A percentile compares a stretch with the other conserved stretches of the same genome.
Evolutionary conservation across 208 protist species (phyloP).

Genomic region (Leishmania gerbilli): DNA sequence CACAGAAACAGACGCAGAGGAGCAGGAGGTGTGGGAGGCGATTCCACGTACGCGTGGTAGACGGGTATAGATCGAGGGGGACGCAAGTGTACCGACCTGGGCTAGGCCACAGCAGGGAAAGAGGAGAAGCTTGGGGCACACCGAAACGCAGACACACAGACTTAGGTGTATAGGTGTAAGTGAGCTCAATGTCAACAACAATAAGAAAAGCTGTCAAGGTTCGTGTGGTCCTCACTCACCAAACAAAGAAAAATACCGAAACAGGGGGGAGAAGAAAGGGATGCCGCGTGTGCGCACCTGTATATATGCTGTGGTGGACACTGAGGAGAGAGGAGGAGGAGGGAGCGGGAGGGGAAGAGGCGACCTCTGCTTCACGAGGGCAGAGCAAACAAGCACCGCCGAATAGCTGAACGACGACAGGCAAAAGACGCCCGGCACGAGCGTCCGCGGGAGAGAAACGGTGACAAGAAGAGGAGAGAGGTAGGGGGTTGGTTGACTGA

Average conservation of each 20-base stretch:
- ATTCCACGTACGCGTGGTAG: neutral
- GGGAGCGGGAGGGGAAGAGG: neutral
- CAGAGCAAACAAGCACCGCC: too few species aligned
- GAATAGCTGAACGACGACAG: too few species aligned
- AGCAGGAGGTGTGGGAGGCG: slow-evolving; percentile 10
- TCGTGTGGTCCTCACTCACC: neutral
- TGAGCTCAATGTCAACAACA: neutral
- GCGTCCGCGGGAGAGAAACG: too few species aligned
- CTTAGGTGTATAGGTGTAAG: neutral
- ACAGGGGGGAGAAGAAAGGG: neutral
- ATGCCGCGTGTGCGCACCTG: neutral
- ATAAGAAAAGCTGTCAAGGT: neutral
- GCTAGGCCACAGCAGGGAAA: neutral
- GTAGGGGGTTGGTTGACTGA: too few species aligned
- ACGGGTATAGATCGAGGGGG: slow-evolving; percentile 14
- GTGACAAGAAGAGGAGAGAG: too few species aligned
- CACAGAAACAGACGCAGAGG: slow-evolving; percentile 9
- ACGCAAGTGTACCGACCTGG: neutral
- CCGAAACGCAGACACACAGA: neutral
- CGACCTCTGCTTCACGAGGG: neutral
- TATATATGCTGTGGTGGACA: neutral
- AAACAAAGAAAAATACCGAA: neutral
- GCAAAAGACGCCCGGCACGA: too few species aligned
- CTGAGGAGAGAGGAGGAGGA: neutral
- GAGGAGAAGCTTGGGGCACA: neutral